Evolutionary conservation across 2,329 filamentous ascomycete genomes (phyloP).

Genomic region (Beauveria rudraprayagi): DNA sequence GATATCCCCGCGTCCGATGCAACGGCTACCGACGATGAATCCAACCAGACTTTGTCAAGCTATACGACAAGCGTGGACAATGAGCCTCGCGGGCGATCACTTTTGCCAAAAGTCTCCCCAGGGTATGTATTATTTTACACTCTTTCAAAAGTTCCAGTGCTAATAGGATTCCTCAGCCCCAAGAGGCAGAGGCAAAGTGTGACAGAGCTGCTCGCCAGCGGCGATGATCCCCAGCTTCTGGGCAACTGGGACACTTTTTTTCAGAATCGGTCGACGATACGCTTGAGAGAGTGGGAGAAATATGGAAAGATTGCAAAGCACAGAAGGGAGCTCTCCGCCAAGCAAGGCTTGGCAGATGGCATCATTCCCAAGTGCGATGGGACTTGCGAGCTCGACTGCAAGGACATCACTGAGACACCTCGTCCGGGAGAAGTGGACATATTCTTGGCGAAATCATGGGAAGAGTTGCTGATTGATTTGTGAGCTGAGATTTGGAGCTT

Average conservation of each 20-base stretch:
- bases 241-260: background rate
- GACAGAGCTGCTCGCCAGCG: background rate
- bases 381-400: background rate
- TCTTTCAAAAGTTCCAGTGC: background rate
- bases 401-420: background rate
- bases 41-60: background rate
- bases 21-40: background rate
- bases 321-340: background rate
- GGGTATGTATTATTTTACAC: background rate
- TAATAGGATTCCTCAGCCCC: background rate
- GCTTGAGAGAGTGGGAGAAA: background rate
- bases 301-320: background rate
- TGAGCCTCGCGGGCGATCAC: background rate
- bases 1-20: background rate
- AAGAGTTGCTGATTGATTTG: background rate
- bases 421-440: background rate
- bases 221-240: background rate
- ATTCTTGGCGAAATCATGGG: background rate
- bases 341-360: background rate
- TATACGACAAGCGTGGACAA: background rate
- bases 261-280: background rate
- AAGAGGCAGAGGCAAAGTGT: background rate
- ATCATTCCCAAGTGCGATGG: background rate
- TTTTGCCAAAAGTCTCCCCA: too few species aligned
- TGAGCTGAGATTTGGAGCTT: background rate